A percentile compares a stretch with the other conserved stretches of the same genome.
These are phyloP conservation scores for Moesziomyces globuligerus DNA, from an alignment of 1,284 basidiomycete species.

Conservation along the genomic window DNA sequence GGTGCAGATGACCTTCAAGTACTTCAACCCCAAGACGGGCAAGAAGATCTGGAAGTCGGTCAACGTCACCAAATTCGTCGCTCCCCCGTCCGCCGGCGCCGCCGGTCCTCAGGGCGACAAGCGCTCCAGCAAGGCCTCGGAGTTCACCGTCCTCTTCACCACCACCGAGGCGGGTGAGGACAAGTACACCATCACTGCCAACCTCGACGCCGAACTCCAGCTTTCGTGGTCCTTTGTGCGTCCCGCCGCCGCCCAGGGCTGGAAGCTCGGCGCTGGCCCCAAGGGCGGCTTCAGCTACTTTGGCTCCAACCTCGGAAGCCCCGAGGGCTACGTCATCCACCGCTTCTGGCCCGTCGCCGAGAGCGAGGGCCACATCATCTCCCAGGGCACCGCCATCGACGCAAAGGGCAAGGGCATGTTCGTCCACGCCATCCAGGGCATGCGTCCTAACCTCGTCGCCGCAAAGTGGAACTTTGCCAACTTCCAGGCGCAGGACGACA, in stretches of 20 bases:
- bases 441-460: conserved; percentile 94
- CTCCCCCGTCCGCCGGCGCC: conserved; percentile 74
- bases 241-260: conserved; percentile 80
- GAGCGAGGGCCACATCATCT: conserved; percentile 77
- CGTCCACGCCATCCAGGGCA: conserved; percentile 96
- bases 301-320: conserved; percentile 70
- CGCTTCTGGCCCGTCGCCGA: conserved; percentile 68
- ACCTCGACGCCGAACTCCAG: conserved; percentile 82
- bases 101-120: conserved; percentile 73
- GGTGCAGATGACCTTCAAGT: conserved; percentile 94
- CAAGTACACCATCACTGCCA: conserved; percentile 81
- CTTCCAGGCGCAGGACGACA: conserved; percentile 73
- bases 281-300: conserved; percentile 91
- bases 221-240: conserved; percentile 80
- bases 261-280: conserved; percentile 88
- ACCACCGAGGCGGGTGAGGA: conserved; percentile 76
- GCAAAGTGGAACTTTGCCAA: conserved; percentile 94
- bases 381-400: conserved; percentile 75
- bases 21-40: conserved; percentile 81
- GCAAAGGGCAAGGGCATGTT: conserved; percentile 87
- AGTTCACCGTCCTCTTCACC: conserved; percentile 76
- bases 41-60: conserved; percentile 86
- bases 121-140: conserved; percentile 86
- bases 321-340: conserved; percentile 62
- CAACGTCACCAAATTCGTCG: conserved; percentile 85